phyloP scores from a whole-genome alignment of 768 basidiomycete genomes.

The Lyophyllum atratum region DNA sequence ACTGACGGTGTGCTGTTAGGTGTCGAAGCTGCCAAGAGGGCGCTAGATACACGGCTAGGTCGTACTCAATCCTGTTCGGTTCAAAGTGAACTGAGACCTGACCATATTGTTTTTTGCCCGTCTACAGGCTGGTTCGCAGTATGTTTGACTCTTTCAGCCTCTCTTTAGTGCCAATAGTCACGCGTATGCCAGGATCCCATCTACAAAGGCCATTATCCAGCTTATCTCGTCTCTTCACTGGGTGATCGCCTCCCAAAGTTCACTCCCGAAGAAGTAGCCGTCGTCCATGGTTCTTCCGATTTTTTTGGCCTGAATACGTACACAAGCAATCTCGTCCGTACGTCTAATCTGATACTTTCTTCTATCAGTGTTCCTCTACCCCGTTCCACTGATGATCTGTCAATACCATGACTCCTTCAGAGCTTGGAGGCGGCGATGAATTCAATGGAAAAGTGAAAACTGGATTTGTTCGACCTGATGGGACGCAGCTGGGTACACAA shows the following conservation, averaged over 20 bases:
- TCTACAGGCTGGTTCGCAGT: slow-evolving; percentile 47
- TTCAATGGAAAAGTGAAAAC: slow-evolving; percentile 55
- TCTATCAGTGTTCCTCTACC: background rate
- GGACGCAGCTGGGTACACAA: slow-evolving; percentile 59
- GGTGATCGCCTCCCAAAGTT: slow-evolving; percentile 57
- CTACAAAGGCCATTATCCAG: slow-evolving; percentile 70
- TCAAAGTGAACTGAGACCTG: background rate
- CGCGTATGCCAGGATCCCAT: slow-evolving; percentile 53
- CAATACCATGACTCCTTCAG: slow-evolving; percentile 26
- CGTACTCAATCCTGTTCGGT: slow-evolving; percentile 17
- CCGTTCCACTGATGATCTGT: background rate
- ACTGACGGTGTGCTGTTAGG: slow-evolving; percentile 35
- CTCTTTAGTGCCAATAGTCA: slow-evolving; percentile 4
- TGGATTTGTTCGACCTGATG: slow-evolving; percentile 56
- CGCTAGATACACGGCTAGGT: slow-evolving; percentile 65
- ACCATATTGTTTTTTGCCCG: background rate
- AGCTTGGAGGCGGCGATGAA: slow-evolving; percentile 57
- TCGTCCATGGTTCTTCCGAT: slow-evolving; percentile 64
- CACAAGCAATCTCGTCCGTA: slow-evolving; percentile 59
- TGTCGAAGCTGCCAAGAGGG: slow-evolving; percentile 60
- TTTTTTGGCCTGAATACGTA: slow-evolving; percentile 73
- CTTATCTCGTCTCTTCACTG: slow-evolving; percentile 45
- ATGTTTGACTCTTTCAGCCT: slow-evolving; percentile 9
- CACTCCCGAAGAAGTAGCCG: slow-evolving; percentile 50
- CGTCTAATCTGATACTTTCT: slow-evolving; percentile 19